Conservation (phyloP, 2,329 filamentous ascomycete genomes). For the Hypoxylon sp. region DNA sequence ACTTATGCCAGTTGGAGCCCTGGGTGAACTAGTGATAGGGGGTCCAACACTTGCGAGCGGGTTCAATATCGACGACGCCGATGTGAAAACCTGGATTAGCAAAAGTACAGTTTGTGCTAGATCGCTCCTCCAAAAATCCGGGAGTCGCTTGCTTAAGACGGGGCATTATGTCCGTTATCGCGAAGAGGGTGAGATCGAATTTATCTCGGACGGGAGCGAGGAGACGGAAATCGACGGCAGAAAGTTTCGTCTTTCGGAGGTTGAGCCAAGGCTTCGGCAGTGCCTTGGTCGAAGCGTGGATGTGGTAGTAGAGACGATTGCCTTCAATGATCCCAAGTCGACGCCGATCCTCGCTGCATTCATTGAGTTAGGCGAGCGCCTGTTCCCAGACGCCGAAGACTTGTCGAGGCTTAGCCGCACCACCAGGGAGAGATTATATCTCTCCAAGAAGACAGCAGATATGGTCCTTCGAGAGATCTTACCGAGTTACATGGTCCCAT, state of each 20-base stretch:
- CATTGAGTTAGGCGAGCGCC: slow-evolving; percentile 62
- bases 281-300: slow-evolving; percentile 64
- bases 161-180: slow-evolving; percentile 66
- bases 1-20: slow-evolving; percentile 67
- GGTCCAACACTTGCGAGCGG: slow-evolving; percentile 65
- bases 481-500: slow-evolving; percentile 61
- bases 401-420: slow-evolving; percentile 57
- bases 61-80: slow-evolving; percentile 54
- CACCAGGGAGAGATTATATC: slow-evolving; percentile 61
- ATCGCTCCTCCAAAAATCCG: slow-evolving; percentile 47
- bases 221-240: slow-evolving; percentile 59
- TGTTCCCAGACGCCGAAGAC: slow-evolving; percentile 57
- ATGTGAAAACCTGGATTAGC: slow-evolving; percentile 48
- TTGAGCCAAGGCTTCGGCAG: slow-evolving; percentile 64
- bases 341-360: slow-evolving; percentile 63
- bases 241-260: slow-evolving; percentile 59
- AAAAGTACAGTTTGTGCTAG: slow-evolving; percentile 43
- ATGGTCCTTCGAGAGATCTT: slow-evolving; percentile 58
- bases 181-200: slow-evolving; percentile 64
- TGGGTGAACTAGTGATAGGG: slow-evolving; percentile 73
- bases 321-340: slow-evolving; percentile 60
- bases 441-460: slow-evolving; percentile 62
- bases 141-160: slow-evolving; percentile 61
- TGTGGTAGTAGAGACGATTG: slow-evolving; percentile 64
- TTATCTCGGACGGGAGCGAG: slow-evolving; percentile 62